A percentile compares a stretch with the other conserved stretches of the same genome.
Evolutionary conservation across 1,284 basidiomycete genomes (phyloP).

Genomic region (Ceratobasidium papillatum): DNA sequence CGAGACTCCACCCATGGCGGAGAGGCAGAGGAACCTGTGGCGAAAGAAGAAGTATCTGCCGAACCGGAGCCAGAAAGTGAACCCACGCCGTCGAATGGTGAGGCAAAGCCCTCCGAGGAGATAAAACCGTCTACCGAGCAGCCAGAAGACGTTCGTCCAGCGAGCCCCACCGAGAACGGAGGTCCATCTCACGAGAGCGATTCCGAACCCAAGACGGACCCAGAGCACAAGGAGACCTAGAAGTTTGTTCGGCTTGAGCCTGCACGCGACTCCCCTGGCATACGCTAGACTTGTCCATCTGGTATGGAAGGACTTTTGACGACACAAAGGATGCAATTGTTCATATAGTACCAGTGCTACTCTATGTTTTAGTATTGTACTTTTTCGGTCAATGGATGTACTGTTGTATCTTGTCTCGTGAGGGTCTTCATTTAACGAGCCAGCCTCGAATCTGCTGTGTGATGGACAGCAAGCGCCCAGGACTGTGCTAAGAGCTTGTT

Average conservation of each 20-base stretch:
- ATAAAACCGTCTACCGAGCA: neutral
- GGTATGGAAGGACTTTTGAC: neutral
- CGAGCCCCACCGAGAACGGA: slow-evolving; percentile 1
- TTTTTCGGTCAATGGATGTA: slow-evolving; percentile 16
- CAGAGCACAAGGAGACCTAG: slow-evolving; percentile 8
- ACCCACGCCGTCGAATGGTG: slow-evolving; percentile 15
- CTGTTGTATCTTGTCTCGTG: slow-evolving; percentile 14
- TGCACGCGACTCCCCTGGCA: neutral
- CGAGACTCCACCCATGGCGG: neutral
- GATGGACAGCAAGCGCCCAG: neutral
- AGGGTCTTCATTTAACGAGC: neutral
- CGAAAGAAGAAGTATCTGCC: neutral
- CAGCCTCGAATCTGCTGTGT: neutral
- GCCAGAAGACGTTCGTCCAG: neutral
- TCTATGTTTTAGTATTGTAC: slow-evolving; percentile 39
- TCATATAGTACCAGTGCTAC: slow-evolving; percentile 31
- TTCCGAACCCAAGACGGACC: neutral
- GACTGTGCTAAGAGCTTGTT: neutral
- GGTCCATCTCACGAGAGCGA: neutral
- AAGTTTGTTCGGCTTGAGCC: neutral
- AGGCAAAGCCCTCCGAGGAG: neutral
- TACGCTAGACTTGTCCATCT: neutral
- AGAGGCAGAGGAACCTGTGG: neutral
- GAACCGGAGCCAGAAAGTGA: slow-evolving; percentile 42
- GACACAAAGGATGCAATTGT: slow-evolving; percentile 10